Base-by-base conservation (phyloP, 2,329 filamentous ascomycete species). In the Phaeophleospora eucalypticola region DNA sequence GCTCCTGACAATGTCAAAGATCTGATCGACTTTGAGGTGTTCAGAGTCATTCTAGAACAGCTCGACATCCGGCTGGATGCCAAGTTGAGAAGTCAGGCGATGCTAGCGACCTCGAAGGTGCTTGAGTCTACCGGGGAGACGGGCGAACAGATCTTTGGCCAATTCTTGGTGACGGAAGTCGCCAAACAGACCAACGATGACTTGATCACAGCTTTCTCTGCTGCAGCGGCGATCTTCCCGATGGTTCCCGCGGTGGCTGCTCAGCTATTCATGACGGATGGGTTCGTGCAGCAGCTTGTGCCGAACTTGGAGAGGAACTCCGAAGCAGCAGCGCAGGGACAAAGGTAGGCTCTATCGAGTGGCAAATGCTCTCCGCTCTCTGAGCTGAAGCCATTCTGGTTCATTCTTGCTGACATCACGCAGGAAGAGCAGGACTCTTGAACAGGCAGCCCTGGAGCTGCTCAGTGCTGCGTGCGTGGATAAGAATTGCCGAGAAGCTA, bases 391-490 rank as follows among this genome's bases (percentile, higher is more conserved):
- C 24, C 24, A 29, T 29, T 29, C 18, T 20, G 18, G 12, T 20
- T 4, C 37, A 14, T 15, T 9, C n/a, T 3, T 36, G 20, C 54
- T 61, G 35, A 62, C 40, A 4, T n/a, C 14, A 10, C 12, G 84
- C 64, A 87, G 85, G 74, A 94, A 91, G 73, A 91, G 86, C 64
- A 79, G 81, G 56, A 88, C 88, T 59, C 85, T 97, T 17, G 89
- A 95, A 68, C 84, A 87, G 48, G 87, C 89, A 2, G 86, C 89
- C 39, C 70, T 98, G 57, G 87, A 96, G 62, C 82, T 98, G 71
- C 77, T 98, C 48, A 95, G 90, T 68, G 89, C 88, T 10, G 90
- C 91, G 4, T 96, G 89, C 68, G 87, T 95, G 68, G 87, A 94
- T 63, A 78, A 82, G 38, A 73, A 80, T 6, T 97, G 90, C 61